Conservation (phyloP, 2,329 filamentous ascomycete genomes). For the Colletotrichum aenigma region DNA sequence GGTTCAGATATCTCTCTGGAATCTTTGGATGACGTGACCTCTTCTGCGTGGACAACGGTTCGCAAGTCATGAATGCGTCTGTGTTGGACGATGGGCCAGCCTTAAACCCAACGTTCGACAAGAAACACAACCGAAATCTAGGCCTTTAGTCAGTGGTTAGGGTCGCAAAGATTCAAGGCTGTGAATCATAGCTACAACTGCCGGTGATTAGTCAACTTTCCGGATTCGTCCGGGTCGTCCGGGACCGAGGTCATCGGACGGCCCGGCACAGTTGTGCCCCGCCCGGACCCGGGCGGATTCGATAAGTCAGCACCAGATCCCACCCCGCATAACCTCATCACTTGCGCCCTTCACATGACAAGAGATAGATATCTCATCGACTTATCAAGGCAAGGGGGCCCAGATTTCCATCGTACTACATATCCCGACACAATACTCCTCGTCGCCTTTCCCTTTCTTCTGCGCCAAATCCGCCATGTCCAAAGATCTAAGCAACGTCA, state of each 20-base stretch:
- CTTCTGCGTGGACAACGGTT: neutral
- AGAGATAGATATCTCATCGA: neutral
- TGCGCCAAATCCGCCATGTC: neutral
- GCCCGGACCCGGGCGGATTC: neutral
- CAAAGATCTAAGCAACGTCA: constrained; percentile 33
- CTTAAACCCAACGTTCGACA: neutral
- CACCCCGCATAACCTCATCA: neutral
- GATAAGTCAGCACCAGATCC: neutral
- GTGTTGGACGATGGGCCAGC: neutral
- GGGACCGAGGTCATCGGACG: neutral
- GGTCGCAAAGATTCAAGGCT: neutral
- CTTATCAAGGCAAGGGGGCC: neutral
- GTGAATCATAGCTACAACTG: neutral
- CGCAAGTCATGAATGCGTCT: neutral
- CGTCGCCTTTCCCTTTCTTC: neutral
- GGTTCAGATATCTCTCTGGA: neutral
- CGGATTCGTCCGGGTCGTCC: neutral
- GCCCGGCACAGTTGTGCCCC: neutral
- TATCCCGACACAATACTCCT: neutral
- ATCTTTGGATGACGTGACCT: neutral
- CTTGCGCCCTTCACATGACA: neutral
- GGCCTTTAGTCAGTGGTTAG: neutral
- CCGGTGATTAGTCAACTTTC: neutral
- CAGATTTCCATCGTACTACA: neutral
- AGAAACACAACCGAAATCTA: neutral